Evolutionary conservation across 768 basidiomycete genomes (phyloP), one percentile per base, ranked within the genome.

Genomic region (Suillus variegatus): DNA sequence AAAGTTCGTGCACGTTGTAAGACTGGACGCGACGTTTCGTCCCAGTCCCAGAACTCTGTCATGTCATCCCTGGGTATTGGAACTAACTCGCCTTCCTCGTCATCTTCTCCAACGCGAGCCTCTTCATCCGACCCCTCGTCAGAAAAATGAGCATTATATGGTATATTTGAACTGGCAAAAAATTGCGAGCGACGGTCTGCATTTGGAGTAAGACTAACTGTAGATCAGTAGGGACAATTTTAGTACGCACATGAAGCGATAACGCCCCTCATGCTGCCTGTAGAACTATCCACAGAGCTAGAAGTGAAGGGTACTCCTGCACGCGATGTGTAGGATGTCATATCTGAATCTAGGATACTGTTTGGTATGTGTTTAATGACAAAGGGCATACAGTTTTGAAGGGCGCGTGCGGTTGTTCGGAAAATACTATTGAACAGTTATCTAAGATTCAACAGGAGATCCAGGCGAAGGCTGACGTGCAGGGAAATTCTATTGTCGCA

Each of bases 101-200:
- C 68, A 25, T 61, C 72, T 9, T 70, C 69, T 14, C 64, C 63
- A 14, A 68, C 67, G 22, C 46, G 41, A 60, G 67, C 61, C 55
- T 68, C 64, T 32, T 63, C 64, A 36, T 67, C 74, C 41, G 81
- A 79, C 43, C 79, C 78, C 56, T 84, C 73, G 62, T 79, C 79
- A 20, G 75, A 77, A 7, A 77, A 71, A 64, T 85, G 83, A 7
- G 81, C 78, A 4, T 84, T 77, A 12, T 82, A 79, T n/a, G 82
- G 83, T 32, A 88, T 82, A 40, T 82, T 81, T 9, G 87, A 86
- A 60, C 85, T 85, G 25, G 86, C 86, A 47, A 91, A 82, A 70
- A 85, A 89, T 71, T 91, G 90, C 8, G 88, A 80, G 38, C 91
- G 85, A 62, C 86, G 86, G 73, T 92, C 90, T 92, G 68, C 22